Conservation (phyloP, 2,329 filamentous ascomycete genomes). For the Sporothrix schenckii region DNA sequence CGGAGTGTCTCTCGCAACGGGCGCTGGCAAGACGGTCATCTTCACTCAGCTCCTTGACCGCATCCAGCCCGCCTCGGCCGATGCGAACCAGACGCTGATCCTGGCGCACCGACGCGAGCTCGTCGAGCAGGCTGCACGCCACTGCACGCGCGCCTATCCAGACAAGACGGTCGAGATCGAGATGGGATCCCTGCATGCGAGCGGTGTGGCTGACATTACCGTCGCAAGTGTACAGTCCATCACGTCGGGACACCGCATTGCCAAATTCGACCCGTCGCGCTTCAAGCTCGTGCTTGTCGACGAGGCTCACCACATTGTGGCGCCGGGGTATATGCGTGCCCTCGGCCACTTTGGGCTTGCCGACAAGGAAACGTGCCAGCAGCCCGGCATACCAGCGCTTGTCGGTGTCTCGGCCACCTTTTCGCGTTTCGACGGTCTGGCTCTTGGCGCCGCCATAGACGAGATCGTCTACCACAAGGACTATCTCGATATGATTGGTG, state of each 20-base stretch:
- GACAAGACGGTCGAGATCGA: slow-evolving; percentile 83
- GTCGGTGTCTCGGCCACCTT: slow-evolving; percentile 84
- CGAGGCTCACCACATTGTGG: slow-evolving; percentile 95
- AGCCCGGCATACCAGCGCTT: slow-evolving; percentile 61
- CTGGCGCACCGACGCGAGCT: slow-evolving; percentile 90
- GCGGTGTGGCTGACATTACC: slow-evolving; percentile 85
- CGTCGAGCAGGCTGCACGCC: slow-evolving; percentile 87
- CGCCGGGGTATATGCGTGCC: slow-evolving; percentile 73
- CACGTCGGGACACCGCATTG: slow-evolving; percentile 68
- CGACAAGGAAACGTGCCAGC: slow-evolving; percentile 47
- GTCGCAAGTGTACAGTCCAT: slow-evolving; percentile 89
- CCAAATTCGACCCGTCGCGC: slow-evolving; percentile 74
- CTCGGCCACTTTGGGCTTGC: slow-evolving; percentile 77
- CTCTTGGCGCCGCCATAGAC: slow-evolving; percentile 82
- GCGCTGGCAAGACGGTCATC: slow-evolving; percentile 90
- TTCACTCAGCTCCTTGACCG: slow-evolving; percentile 93
- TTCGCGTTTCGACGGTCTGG: slow-evolving; percentile 78
- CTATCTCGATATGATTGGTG: slow-evolving; percentile 70
- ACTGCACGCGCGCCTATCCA: slow-evolving; percentile 82
- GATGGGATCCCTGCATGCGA: slow-evolving; percentile 78
- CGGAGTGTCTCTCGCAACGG: slow-evolving; percentile 84
- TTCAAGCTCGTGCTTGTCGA: slow-evolving; percentile 95
- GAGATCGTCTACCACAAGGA: slow-evolving; percentile 94
- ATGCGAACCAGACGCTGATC: slow-evolving; percentile 79
- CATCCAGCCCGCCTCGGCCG: slow-evolving; percentile 58